Evolutionary conservation across 2,329 filamentous ascomycete species (phyloP).

Genomic region (Hypoxylon sp.): DNA sequence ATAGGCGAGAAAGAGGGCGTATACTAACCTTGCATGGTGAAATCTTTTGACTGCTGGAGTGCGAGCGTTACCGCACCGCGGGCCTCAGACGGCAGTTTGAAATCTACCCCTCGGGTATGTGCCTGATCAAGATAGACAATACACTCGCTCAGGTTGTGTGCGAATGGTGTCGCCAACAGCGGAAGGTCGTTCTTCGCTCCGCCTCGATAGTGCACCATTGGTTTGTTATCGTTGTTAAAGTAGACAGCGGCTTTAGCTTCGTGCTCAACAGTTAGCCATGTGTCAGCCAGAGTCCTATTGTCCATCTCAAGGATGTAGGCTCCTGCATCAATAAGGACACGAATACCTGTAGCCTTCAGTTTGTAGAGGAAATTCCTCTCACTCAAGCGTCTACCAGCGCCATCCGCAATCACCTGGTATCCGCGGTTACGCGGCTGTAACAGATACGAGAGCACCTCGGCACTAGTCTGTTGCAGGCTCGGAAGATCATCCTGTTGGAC

Average conservation of each 20-base stretch:
- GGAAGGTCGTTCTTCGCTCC: slow-evolving; percentile 55
- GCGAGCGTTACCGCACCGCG: slow-evolving; percentile 70
- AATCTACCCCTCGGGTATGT: slow-evolving; percentile 73
- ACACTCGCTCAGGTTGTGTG: slow-evolving; percentile 65
- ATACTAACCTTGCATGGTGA: slow-evolving; percentile 69
- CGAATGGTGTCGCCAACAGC: slow-evolving; percentile 68
- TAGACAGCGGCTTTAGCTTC: slow-evolving; percentile 66
- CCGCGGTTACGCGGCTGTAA: slow-evolving; percentile 65
- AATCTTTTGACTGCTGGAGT: slow-evolving; percentile 71
- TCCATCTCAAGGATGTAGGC: slow-evolving; percentile 76
- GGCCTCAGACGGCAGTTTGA: slow-evolving; percentile 66
- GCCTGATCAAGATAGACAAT: slow-evolving; percentile 72
- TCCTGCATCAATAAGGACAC: slow-evolving; percentile 74
- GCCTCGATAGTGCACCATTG: slow-evolving; percentile 60
- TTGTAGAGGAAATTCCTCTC: slow-evolving; percentile 62
- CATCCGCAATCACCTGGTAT: slow-evolving; percentile 58
- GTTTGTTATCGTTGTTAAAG: slow-evolving; percentile 63
- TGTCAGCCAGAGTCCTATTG: slow-evolving; percentile 64
- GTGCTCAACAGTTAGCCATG: slow-evolving; percentile 65
- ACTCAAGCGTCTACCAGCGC: slow-evolving; percentile 56
- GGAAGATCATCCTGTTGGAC: slow-evolving; percentile 73
- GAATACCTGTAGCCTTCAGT: slow-evolving; percentile 58
- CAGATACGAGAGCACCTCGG: slow-evolving; percentile 72
- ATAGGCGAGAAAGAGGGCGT: not conserved
- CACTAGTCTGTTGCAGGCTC: slow-evolving; percentile 71